Evolutionary conservation across 371 early-diverging fungal species (phyloP), one percentile per base, ranked within the genome.

Genomic region (Circinella umbellata): DNA sequence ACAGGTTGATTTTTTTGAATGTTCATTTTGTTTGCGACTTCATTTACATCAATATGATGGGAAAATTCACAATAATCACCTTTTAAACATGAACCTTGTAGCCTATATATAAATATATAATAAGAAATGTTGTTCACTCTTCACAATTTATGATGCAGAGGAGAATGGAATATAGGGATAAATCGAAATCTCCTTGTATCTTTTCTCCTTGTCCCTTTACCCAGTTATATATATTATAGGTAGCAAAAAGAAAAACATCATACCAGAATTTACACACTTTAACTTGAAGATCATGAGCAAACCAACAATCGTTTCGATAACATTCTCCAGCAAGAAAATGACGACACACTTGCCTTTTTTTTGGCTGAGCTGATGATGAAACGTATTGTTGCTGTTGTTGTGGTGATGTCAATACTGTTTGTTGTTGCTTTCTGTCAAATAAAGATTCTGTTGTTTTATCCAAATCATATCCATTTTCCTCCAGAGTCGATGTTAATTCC

Each of bases 291-390:
- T 93, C 94, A 80, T 93, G 94, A 13, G 87, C 88, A 79, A 88
- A 93, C 92, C 94, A 92, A 65, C 94, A 93, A 74, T 93, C 94
- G 62, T 86, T 84, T 11, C 94, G 79, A 74, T 87, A 89, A 67
- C 94, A 93, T 66, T 89, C 86, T 7, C 92, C 94, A 18, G 89
- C 86, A 62, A 93, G 79, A 69, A 91, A 91, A 75, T 92, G 92
- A 18, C 94, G 83, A 67, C 94, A 93, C 3, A 92, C 89, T 61
- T 85, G 88, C 47, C 85, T 70, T 66, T 70, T 86, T 71, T 53
- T 81, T 64, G 62, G 68, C n/a, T 15, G 59, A 17, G 18, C 18
- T 27, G 67, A 5, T 34, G 4, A 74, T 46, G n/a, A 7, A 14
- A 57, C 48, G 4, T 66, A 55, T 9, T 59, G 61, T 36, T 64